Evolutionary conservation across 192 early-diverging fungal species (phyloP), one percentile per base, ranked within the genome.

Genomic region (Coemansia sp.): DNA sequence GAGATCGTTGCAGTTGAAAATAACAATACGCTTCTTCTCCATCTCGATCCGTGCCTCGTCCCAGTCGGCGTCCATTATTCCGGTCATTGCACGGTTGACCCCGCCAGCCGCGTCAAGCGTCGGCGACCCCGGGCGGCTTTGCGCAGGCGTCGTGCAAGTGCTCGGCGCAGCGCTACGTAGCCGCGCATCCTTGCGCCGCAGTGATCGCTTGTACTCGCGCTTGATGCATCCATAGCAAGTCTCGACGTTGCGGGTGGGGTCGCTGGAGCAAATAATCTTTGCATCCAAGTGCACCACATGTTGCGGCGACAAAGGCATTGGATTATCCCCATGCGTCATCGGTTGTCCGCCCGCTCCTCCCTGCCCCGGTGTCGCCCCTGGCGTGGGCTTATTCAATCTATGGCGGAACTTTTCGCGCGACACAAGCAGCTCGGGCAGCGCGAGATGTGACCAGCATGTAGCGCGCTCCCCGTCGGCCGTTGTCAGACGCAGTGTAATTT

Each of bases 1-100:
- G 57, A 94, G 78, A 32, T 91, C 89, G 66, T 81, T 86, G 84
- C 91, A 94, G 76, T 96, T 97, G 75, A 97, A 96, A 15, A 97
- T 86, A 4, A 97, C 68, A 37, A 95, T 92, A 48, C 91, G 89
- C 67, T 87, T 85, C 59, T 90, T 87, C 69, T 95, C 94, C 36
- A 89, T 62, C 13, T 84, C 87, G 49, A 94, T 85, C 43, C 85
- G 84, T 62, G 86, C 83, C 32, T 92, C 90, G 61, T 86, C 88
- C 66, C 85, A 87, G 66, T 86, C 83, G 16, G 77, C 72, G 67
- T 87, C 88, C 62, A 90, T 84, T 12, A 83, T 68, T 18, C 82
- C 86, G 4, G 82, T 73, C 72, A 80, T 76, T 10, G 67, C 70
- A 32, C 72, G 72, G 48, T 80, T 49, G 52, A 45, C 9, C 49